Evolutionary conservation across 306 rosid genomes (phyloP), one percentile per base, ranked within the genome.

Genomic region (Cucurbita argyrosperma): DNA sequence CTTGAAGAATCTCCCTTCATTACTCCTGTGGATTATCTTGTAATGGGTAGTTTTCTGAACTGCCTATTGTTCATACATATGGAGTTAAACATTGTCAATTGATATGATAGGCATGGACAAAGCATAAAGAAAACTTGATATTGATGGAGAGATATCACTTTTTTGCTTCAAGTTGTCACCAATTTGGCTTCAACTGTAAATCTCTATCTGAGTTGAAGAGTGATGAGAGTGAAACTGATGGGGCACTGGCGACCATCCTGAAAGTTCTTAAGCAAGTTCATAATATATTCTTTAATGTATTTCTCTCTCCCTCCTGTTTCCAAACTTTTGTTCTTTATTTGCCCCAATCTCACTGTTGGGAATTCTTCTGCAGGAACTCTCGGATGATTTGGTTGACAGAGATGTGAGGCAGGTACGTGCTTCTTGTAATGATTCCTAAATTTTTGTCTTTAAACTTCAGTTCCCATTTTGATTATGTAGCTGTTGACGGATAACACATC

Each of bases 141-240:
- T 56, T 91, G 80, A 91, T 95, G 92, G 97, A 95, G 75, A 89
- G 96, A 83, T 95, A 91, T 73, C 97, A 91, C 83, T 95, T 87
- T 78, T 95, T 95, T 50, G 80, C 87, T 54, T 91, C 99, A n/a
- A 95, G 99, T 79, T 85, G 91, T 72, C 85, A 74, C 19, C 97
- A 91, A 71, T 95, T 85, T 79, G 93, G 93, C 43, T 88, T 85
- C 77, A 69, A 73, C 60, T 95, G 97, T 69, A 80, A 83, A 78
- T 91, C 99, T 45, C 92, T 89, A 51, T 82, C 96, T 15, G 91
- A 88, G 83, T 51, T 81, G 77, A 88, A 81, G 79, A 88, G 71
- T 63, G 97, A 95, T 74, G 99, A 95, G 80, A 74, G 80, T 75
- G 99, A 89, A 76, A 43, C 76, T n/a, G 91, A 89, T 46, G 99